Base-by-base conservation (phyloP, 192 early-diverging fungal species). In the Backusella mclennaniae region DNA sequence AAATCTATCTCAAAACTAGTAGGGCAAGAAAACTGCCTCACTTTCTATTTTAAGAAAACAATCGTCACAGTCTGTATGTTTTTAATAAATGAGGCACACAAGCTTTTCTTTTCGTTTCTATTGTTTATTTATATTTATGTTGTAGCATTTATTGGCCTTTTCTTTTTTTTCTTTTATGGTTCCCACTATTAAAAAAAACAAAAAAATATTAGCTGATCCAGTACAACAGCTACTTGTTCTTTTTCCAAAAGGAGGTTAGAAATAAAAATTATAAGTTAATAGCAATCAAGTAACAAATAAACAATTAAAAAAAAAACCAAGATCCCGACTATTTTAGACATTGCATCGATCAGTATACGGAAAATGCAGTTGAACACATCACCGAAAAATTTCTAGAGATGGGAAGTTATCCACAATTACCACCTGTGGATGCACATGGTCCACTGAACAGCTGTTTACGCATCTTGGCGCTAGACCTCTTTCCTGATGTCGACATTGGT, bases 401-500 rank as follows among this genome's bases (percentile, higher is more conserved):
- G 7, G 81, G 81, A 6, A 68, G 77, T 44, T 84, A 84, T 59
- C 83, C 83, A 23, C 42, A 46, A 26, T 77, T 53, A 73, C 82
- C 19, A 42, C 76, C 53, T 70, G 66, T 6, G 38, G 71, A 70
- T 73, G 33, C 67, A 14, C 71, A 69, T 33, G 63, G 68, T 26
- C 35, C 71, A 35, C 52, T 80, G 11, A 85, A 85, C 53, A 69
- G 69, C 35, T 73, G 67, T 41, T 68, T 82, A 19, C 67, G 49
- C 14, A 67, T 59, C 33, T 44, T 82, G 11, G 76, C 80, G 7
- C 69, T 73, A 6, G 73, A 77, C 19, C 44, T 86, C 15, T 86
- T 86, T 44, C 85, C 85, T 17, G 79, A 85, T 36, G 81, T 79
- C 44, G 78, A 82, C 41, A 52, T 83, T n/a, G 21, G 36, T 9